Evolutionary conservation across 768 basidiomycete genomes (phyloP).

Genomic region (Candolleomyces efflorescens): DNA sequence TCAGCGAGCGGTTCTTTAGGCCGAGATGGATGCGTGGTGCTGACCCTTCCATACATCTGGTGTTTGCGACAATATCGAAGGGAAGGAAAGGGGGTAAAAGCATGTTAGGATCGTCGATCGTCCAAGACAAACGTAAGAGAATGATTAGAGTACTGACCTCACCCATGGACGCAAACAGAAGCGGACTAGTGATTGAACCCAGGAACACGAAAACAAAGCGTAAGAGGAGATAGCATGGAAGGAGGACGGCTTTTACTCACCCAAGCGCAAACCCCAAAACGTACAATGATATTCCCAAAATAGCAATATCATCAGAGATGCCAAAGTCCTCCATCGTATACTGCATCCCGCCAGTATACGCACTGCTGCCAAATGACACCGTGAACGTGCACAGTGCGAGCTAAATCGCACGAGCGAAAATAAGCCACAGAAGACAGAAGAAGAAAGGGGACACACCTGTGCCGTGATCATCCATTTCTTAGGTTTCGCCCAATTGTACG

Average conservation of each 20-base stretch:
- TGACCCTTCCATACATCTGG: slow-evolving; percentile 52
- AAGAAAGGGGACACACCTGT: slow-evolving; percentile 32
- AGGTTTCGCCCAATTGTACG: slow-evolving; percentile 48
- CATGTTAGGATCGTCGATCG: neutral
- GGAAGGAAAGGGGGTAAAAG: neutral
- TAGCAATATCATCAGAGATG: slow-evolving; percentile 48
- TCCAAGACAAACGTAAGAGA: neutral
- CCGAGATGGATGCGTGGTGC: slow-evolving; percentile 9
- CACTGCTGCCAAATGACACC: slow-evolving; percentile 56
- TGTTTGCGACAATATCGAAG: neutral
- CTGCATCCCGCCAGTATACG: slow-evolving; percentile 49
- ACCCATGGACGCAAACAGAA: slow-evolving; percentile 55
- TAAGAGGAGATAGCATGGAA: neutral
- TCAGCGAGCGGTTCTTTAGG: neutral
- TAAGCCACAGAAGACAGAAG: neutral
- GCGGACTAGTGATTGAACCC: slow-evolving; percentile 29
- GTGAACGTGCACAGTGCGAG: slow-evolving; percentile 52
- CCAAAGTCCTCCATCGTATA: slow-evolving; percentile 41
- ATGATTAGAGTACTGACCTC: slow-evolving; percentile 34
- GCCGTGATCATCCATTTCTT: slow-evolving; percentile 53
- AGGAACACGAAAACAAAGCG: neutral
- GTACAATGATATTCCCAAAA: slow-evolving; percentile 58
- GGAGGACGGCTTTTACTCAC: slow-evolving; percentile 22
- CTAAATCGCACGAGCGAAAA: slow-evolving; percentile 18
- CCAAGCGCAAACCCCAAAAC: slow-evolving; percentile 61